Evolutionary conservation across 306 rosid species (phyloP).

Genomic region (Lagenaria siceraria): DNA sequence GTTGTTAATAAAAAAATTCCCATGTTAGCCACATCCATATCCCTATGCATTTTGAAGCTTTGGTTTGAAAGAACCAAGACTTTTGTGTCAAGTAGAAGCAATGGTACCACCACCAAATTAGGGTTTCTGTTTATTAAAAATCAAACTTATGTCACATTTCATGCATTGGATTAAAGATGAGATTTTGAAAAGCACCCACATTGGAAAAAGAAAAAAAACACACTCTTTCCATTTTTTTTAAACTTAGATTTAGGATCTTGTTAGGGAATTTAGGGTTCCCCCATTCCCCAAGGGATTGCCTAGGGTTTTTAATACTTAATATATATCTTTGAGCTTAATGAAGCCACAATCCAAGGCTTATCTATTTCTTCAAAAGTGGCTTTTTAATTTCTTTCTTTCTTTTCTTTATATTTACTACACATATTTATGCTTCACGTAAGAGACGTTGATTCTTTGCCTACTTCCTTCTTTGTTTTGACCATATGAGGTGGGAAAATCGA

Average conservation of each 20-base stretch:
- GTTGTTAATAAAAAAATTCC: neutral
- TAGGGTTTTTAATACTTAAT: neutral
- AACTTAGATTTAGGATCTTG: conserved; percentile 37
- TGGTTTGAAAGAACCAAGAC: neutral
- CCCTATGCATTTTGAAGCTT: neutral
- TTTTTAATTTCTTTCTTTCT: conserved; percentile 17
- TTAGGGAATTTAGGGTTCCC: conserved; percentile 25
- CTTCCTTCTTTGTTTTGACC: too few species aligned
- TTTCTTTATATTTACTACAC: conserved; percentile 18
- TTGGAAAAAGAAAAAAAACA: neutral
- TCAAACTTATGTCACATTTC: neutral
- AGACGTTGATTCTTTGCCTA: neutral
- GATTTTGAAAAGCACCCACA: neutral
- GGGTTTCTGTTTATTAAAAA: neutral
- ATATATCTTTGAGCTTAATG: neutral
- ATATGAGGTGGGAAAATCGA: too few species aligned
- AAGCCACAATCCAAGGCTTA: neutral
- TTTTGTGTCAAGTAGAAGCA: neutral
- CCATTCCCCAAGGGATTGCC: neutral
- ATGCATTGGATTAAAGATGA: conserved; percentile 9
- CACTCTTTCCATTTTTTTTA: neutral
- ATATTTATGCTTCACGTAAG: conserved; percentile 33
- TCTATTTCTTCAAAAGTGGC: neutral
- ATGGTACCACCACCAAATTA: neutral
- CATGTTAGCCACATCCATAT: neutral